phyloP scores from a whole-genome alignment of 1,284 basidiomycete species.

The Rhodotorula glutinis region DNA sequence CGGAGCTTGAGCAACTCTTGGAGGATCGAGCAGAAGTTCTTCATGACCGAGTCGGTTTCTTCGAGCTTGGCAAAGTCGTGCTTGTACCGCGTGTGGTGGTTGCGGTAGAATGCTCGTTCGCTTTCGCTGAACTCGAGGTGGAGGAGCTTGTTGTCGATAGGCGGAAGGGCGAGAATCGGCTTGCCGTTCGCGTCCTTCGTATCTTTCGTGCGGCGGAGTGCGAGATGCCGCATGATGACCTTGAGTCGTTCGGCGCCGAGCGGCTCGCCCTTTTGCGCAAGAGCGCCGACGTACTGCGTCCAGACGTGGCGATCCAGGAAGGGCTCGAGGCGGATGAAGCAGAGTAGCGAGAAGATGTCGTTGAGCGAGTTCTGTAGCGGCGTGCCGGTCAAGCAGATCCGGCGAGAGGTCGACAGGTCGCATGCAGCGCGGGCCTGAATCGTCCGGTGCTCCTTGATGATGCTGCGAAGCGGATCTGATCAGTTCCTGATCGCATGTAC shows the following conservation, averaged over 20 bases:
- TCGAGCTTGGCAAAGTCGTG: conserved; percentile 83
- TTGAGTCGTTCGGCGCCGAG: conserved; percentile 90
- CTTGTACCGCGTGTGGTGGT: conserved; percentile 81
- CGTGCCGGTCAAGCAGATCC: conserved; percentile 91
- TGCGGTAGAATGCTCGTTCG: conserved; percentile 81
- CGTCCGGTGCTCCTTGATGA: conserved; percentile 92
- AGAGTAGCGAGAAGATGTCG: conserved; percentile 93
- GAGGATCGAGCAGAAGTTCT: conserved; percentile 95
- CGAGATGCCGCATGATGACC: conserved; percentile 94
- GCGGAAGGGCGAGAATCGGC: conserved; percentile 79
- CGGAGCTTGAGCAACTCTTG: conserved; percentile 92
- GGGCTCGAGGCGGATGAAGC: conserved; percentile 87
- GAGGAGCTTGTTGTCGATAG: conserved; percentile 77
- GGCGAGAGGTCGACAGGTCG: conserved; percentile 86
- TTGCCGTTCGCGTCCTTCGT: conserved; percentile 74
- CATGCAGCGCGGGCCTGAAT: conserved; percentile 92
- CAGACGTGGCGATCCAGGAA: conserved; percentile 90
- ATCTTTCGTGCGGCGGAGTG: conserved; percentile 93
- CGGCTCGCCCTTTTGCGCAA: conserved; percentile 64
- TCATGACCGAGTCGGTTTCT: conserved; percentile 85
- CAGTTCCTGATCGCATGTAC: no score
- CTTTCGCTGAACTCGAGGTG: conserved; percentile 77
- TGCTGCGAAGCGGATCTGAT: conserved; percentile 55
- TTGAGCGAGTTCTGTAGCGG: conserved; percentile 99
- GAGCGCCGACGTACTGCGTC: conserved; percentile 87